These are phyloP conservation scores for Solanum dulcamara DNA, from an alignment of 257 asterid species.

Conservation along the genomic window DNA sequence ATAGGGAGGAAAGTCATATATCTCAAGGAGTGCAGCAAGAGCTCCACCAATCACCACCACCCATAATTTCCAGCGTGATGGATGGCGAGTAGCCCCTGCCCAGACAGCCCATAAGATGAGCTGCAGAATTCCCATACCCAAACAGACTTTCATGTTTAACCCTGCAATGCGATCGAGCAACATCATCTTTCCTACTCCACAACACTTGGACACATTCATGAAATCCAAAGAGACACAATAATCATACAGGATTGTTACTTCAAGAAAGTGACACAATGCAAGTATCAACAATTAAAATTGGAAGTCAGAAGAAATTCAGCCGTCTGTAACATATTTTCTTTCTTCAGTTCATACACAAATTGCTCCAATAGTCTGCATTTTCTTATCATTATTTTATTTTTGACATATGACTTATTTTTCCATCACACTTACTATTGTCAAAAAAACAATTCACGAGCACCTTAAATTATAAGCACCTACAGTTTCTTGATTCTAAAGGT, in stretches of 20 bases:
- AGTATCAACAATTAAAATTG: background rate
- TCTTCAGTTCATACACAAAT: background rate
- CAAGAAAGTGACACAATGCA: background rate
- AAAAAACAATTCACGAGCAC: background rate
- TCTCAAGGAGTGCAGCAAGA: conserved; percentile 51
- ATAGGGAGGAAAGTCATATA: conserved; percentile 74
- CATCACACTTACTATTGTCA: background rate
- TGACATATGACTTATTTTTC: background rate
- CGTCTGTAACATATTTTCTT: background rate
- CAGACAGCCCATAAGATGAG: conserved; percentile 59
- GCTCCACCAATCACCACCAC: conserved; percentile 54
- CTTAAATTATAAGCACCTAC: background rate
- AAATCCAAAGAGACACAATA: background rate
- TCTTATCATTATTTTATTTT: background rate
- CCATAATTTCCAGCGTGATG: conserved; percentile 65
- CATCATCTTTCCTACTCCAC: background rate
- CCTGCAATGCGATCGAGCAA: conserved; percentile 32
- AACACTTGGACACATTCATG: background rate
- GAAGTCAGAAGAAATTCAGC: background rate
- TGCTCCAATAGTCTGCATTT: background rate
- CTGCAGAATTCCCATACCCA: conserved; percentile 43
- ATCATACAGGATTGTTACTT: background rate
- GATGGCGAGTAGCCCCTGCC: conserved; percentile 61
- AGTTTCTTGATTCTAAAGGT: background rate
- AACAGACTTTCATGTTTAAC: conserved; percentile 57